phyloP scores from a whole-genome alignment of 495 filamentous ascomycete genomes.

The Lepidopterella palustris region DNA sequence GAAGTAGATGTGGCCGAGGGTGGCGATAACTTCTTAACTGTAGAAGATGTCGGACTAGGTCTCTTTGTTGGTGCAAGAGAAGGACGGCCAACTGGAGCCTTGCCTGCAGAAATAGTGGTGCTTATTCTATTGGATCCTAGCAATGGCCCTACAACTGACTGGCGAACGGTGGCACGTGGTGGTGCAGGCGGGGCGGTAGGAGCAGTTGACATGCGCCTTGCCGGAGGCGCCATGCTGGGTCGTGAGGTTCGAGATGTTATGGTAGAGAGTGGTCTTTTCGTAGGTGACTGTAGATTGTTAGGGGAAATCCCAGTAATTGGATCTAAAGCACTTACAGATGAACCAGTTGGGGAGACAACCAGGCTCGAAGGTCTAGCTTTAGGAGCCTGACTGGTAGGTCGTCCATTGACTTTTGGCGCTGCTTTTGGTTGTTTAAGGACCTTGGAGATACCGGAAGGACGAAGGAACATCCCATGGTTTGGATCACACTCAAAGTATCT shows the following conservation, averaged over 20 bases:
- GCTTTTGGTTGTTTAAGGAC: conserved; percentile 43
- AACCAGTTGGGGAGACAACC: conserved; percentile 50
- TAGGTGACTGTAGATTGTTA: conserved; percentile 53
- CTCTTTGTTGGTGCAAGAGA: not conserved
- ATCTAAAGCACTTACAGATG: conserved; percentile 44
- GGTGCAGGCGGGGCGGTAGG: conserved; percentile 46
- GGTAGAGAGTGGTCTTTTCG: conserved; percentile 58
- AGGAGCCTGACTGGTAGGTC: not conserved
- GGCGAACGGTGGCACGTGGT: conserved; percentile 34
- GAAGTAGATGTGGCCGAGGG: not conserved
- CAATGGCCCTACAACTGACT: not conserved
- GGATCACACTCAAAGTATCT: conserved; percentile 83
- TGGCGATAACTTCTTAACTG: not conserved
- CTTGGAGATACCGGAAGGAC: conserved; percentile 51
- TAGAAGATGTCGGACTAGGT: not conserved
- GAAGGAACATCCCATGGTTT: conserved; percentile 82
- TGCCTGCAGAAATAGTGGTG: not conserved
- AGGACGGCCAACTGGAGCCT: not conserved
- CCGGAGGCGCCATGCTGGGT: conserved; percentile 38
- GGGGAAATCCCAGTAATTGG: too few relatives aligned
- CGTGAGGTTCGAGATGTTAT: conserved; percentile 52
- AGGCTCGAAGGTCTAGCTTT: not conserved
- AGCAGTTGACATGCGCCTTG: conserved; percentile 58
- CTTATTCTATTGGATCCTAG: not conserved
- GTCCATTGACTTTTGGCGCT: conserved; percentile 6